Evolutionary conservation across 2,329 filamentous ascomycete species (phyloP).

Genomic region (Myriosclerotinia duriaeana): DNA sequence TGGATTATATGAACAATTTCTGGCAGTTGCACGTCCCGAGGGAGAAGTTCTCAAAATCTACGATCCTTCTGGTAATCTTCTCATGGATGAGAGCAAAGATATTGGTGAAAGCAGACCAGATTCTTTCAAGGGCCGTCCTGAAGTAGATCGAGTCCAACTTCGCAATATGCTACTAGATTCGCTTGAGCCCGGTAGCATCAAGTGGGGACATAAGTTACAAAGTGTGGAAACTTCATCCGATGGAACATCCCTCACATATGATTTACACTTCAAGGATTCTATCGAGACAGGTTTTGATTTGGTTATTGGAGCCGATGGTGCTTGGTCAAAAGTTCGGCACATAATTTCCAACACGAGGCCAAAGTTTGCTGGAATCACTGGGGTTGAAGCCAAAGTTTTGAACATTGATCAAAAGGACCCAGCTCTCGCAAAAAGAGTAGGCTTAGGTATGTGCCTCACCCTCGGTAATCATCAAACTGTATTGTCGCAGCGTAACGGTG

Average conservation of each 20-base stretch:
- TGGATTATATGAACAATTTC: conserved; percentile 36
- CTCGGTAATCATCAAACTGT: conserved; percentile 18
- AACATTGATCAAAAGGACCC: conserved; percentile 25
- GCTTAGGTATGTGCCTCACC: conserved; percentile 16
- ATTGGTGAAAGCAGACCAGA: conserved; percentile 26
- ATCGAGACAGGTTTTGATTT: conserved; percentile 40
- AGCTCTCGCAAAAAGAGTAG: conserved; percentile 22
- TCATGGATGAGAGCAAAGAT: conserved; percentile 29
- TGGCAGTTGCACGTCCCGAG: conserved; percentile 31
- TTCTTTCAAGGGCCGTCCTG: conserved; percentile 28
- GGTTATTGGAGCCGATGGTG: conserved; percentile 44
- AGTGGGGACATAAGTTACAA: conserved; percentile 32
- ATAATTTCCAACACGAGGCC: conserved; percentile 26
- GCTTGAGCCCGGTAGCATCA: conserved; percentile 32
- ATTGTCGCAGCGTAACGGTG: conserved; percentile 15
- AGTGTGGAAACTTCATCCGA: conserved; percentile 34
- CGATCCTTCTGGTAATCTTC: conserved; percentile 35
- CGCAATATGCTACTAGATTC: conserved; percentile 34
- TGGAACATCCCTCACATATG: conserved; percentile 19
- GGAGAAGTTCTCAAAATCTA: conserved; percentile 32
- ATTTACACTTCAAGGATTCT: conserved; percentile 14
- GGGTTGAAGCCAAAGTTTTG: conserved; percentile 24
- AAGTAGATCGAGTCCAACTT: conserved; percentile 35
- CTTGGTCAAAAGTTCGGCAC: conserved; percentile 44
- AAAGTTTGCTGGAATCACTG: conserved; percentile 26